Conservation (phyloP, 352 stramenopile genomes). For the Phytophthora syringae region DNA sequence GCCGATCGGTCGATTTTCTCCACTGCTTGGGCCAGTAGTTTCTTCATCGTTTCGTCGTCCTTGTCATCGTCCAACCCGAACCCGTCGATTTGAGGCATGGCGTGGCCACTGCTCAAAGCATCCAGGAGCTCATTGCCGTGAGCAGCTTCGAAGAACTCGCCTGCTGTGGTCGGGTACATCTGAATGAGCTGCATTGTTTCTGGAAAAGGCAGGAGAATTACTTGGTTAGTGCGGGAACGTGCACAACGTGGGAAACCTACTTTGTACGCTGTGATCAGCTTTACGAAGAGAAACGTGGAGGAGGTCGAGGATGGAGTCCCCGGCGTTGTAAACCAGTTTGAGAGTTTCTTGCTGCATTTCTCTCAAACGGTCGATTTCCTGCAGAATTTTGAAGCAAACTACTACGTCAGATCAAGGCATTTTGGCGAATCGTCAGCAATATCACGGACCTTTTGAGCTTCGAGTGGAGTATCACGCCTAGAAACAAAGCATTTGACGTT, state of each 20-base stretch:
- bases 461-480: constrained; percentile 53
- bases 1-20: constrained; percentile 50
- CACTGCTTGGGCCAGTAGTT: constrained; percentile 38
- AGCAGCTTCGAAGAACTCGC: constrained; percentile 60
- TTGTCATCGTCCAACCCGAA: constrained; percentile 48
- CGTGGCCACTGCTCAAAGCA: constrained; percentile 59
- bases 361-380: constrained; percentile 71
- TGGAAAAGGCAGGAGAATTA: constrained; percentile 13
- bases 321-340: constrained; percentile 65
- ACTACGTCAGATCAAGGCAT: too few species aligned
- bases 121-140: constrained; percentile 67
- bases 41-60: constrained; percentile 46
- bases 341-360: constrained; percentile 59
- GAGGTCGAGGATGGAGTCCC: constrained; percentile 64
- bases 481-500: neutral
- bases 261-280: constrained; percentile 60
- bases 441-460: constrained; percentile 39
- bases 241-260: constrained; percentile 36
- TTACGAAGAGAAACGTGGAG: constrained; percentile 65
- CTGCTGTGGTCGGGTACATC: constrained; percentile 68
- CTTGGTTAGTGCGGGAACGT: constrained; percentile 9
- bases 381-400: neutral
- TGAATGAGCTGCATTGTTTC: constrained; percentile 64
- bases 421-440: too few species aligned
- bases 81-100: constrained; percentile 52